Base-by-base conservation (phyloP, 2,329 filamentous ascomycete genomes). In the Penicillium sp. region DNA sequence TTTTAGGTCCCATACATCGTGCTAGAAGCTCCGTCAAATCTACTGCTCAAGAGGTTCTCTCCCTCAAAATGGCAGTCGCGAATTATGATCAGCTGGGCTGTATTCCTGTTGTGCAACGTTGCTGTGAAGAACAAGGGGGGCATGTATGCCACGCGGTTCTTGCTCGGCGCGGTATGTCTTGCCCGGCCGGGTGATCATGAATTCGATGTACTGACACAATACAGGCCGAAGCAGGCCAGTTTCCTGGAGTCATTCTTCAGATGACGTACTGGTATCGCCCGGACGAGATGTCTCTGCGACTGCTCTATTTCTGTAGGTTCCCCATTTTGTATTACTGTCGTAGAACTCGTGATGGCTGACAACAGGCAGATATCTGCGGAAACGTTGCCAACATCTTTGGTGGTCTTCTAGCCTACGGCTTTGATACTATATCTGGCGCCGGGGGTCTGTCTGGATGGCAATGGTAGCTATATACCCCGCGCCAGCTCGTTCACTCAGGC, bases 211-310 rank as follows among this genome's bases (percentile, higher is more conserved):
- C 5, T 47, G 6, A 56, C 26, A 45, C 1, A 3, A 1, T 5
- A 30, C 50, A 69, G 68, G 64, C 66, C 61, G 79, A 81, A 62
- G 79, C 79, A 29, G 79, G 79, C 7, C 71, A 78, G 65, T 82
- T 81, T 41, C 79, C 79, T 0, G 78, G 78, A 0, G 69, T 80
- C 7, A 74, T 77, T 30, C 75, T 76, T 2, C 78, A 81, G 44
- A 71, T 83, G 11, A 81, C 74, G 21, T 78, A 76, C 63, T 84
- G 82, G 77, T 84, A 84, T 63, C 76, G 80, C 0, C 78, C 75
- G 9, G 81, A 83, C 56, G 79, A 82, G 62, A 79, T 81, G 67
- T 70, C 69, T 7, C 70, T 79, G 2, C 75, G 81, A 8, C 66
- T 84, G 0, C 68, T 83, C 4, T 83, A 81, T 60, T 82, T 82